phyloP scores from a whole-genome alignment of 306 rosid genomes.

The Myrica gale region DNA sequence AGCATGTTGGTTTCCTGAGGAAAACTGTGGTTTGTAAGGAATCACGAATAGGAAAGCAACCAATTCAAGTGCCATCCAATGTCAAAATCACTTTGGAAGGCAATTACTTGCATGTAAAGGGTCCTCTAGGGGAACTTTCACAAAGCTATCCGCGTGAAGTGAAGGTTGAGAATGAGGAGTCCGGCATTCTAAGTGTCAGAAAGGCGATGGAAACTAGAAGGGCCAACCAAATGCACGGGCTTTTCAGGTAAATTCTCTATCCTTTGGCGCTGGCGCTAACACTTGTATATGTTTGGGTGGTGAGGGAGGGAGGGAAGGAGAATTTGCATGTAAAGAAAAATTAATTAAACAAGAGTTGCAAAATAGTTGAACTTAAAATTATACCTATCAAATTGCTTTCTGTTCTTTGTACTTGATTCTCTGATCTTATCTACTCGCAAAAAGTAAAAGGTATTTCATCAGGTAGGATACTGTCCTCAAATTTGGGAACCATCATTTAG shows the following conservation, averaged over 20 bases:
- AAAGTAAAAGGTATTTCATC: not conserved
- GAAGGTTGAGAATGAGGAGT: conserved; percentile 56
- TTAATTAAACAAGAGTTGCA: not conserved
- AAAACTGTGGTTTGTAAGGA: conserved; percentile 78
- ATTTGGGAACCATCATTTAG: not conserved
- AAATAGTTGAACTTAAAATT: not conserved
- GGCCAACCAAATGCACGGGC: conserved; percentile 96
- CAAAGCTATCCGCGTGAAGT: conserved; percentile 80
- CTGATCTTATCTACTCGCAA: not conserved
- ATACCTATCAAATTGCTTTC: not conserved
- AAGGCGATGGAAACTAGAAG: conserved; percentile 80
- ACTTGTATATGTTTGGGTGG: not conserved
- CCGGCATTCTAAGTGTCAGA: conserved; percentile 52
- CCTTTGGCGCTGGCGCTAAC: not conserved
- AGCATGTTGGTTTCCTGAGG: conserved; percentile 44
- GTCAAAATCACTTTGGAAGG: conserved; percentile 76
- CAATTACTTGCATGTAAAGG: conserved; percentile 69
- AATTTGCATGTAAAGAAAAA: not conserved
- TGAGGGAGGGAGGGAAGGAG: not conserved
- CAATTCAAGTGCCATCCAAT: conserved; percentile 66
- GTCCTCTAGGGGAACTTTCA: conserved; percentile 87
- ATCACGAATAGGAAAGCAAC: conserved; percentile 92
- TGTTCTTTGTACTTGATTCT: not conserved
- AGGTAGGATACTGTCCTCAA: not conserved
- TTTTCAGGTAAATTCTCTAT: conserved; percentile 67